These are phyloP conservation scores for Catunica adiposa DNA, from an alignment of 2,329 filamentous ascomycete genomes.

Conservation along the genomic window DNA sequence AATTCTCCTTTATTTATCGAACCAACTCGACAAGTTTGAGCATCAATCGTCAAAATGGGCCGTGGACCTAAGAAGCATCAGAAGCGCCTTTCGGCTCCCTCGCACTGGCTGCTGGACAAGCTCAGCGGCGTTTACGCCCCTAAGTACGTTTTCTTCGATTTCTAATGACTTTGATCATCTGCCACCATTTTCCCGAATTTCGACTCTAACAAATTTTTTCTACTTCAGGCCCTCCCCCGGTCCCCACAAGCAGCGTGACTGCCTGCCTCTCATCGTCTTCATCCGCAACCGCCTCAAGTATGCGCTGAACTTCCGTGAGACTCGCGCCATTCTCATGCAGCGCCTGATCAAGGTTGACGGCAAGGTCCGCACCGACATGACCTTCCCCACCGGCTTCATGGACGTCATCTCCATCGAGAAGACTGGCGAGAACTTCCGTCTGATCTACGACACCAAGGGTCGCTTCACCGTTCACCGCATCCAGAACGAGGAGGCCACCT, in stretches of 20 bases:
- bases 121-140: conserved; percentile 78
- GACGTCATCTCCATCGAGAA: conserved; percentile 99
- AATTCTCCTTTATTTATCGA: conserved; percentile 1
- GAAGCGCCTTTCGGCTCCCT: conserved; percentile 97
- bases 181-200: not conserved
- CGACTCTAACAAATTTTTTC: not conserved
- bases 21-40: conserved; percentile 15
- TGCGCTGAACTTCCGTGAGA: conserved; percentile 96
- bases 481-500: conserved; percentile 94
- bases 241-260: conserved; percentile 99
- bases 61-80: conserved; percentile 90
- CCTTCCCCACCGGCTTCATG: conserved; percentile 98
- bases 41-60: conserved; percentile 38
- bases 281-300: conserved; percentile 96
- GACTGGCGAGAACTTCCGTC: conserved; percentile 99
- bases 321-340: conserved; percentile 97
- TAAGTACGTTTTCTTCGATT: conserved; percentile 20
- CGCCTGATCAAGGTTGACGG: conserved; percentile 98
- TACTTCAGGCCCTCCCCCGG: conserved; percentile 46
- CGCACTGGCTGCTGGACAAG: conserved; percentile 99
- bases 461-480: conserved; percentile 99
- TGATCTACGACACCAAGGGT: conserved; percentile 99
- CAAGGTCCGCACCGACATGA: conserved; percentile 98
- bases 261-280: conserved; percentile 97
- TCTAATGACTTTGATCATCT: not conserved